Evolutionary conservation across 2,329 filamentous ascomycete species (phyloP), one percentile per base, ranked within the genome.

Genomic region (Penicillium sp.): DNA sequence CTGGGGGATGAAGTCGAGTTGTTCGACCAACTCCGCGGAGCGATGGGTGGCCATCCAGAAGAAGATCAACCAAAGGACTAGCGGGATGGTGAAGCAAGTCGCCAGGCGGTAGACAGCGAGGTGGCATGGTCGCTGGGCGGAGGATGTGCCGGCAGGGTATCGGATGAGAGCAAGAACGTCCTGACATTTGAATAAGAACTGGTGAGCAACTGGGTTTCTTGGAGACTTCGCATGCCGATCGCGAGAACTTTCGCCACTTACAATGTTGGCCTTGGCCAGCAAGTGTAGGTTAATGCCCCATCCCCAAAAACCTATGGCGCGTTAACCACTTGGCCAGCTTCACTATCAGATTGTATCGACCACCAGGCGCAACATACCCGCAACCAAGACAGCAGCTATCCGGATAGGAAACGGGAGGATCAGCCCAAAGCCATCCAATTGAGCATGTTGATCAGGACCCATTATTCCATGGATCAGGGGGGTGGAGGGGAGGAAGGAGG

Each of bases 251-350:
- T 13, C 18, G 27, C 33, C 32, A 63, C 74, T 46, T 67, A 81
- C 79, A 71, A 98, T 94, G 62, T 86, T 86, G 58, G 82, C 74
- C 43, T 80, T 69, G 57, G 84, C 77, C 45, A 97, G 81, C 69
- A 87, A 90, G 63, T 96, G 89, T 27, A 97, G 80, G 71, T 96
- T 97, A 55, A 86, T 68, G 51, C 84, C 89, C 89, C 91, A 98
- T 63, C 87, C 89, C 91, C 91, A 97, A 59, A 94, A 83, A 54
- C 87, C 89, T 94, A 25, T 21, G 19, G 39, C 50, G 21, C 43
- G 34, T 48, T 37, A 51, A 26, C 21, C 31, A 27, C 10, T 27
- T 13, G 14, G 25, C 32, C 21, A n/a, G 11, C 15, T 21, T n/a
- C 13, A 9, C 7, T 7, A 27, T 26, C 28, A 10, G 29, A 27